Base-by-base conservation (phyloP, 129 eudicot genomes). In the Helianthus annuus region DNA sequence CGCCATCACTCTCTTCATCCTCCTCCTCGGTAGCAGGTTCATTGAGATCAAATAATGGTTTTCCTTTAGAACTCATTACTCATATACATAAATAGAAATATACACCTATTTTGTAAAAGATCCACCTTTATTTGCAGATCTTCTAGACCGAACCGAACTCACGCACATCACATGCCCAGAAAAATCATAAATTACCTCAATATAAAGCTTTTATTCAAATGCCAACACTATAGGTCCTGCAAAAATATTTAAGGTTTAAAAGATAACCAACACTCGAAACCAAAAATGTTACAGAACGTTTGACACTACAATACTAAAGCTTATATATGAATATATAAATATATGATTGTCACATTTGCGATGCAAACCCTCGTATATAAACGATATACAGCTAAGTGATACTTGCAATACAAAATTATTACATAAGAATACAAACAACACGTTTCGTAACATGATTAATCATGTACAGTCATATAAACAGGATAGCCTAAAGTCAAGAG, bases 41-140 rank as follows among this genome's bases (percentile, higher is more conserved):
- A 84, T 93, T 93, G 79, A 93, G 98, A 83, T 93, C 98, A 84
- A 93, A 87, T 55, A 87, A 83, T 72, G 78, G 87, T 78, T 82
- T 89, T 80, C 94, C 95, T 82, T 78, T 91, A 82, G 96, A 89
- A 57, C 90, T 96, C 98, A 93, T 93, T 71, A 78, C 77, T 71
- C 54, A 44, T 70, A 63, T 78, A 71, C 72, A 78, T 71, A 63
- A n/a, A 78, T 71, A 78, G 48, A 70, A 14, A 39, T 70, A 24
- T 51, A 55, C 22, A 39, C 71, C 71, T 69, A 71, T 62, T 12
- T 56, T 49, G 39, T 44, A 19, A 78, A 51, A 42, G 57, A 62
- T 70, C 76, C 82, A 78, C 68, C 62, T 78, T 56, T 70, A 40
- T 40, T 70, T 61, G 32, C 67, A 78, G 56, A 54, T 40, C 57